These are phyloP conservation scores for Salmacisia buchloeana DNA, from an alignment of 1,284 basidiomycete species.

Conservation along the genomic window DNA sequence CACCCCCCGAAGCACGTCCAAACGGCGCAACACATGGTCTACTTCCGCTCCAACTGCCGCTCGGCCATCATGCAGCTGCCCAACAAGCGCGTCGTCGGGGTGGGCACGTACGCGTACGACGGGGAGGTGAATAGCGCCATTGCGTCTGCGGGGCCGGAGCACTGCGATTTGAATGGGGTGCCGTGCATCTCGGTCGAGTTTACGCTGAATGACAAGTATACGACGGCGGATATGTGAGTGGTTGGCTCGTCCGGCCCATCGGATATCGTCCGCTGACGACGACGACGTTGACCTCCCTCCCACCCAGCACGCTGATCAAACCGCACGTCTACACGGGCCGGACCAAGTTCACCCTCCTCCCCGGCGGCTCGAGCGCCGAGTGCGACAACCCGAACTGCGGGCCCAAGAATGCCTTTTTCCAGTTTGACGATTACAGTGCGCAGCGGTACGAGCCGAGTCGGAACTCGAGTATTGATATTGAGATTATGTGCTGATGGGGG, in stretches of 20 bases:
- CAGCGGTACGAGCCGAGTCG: slow-evolving; percentile 20
- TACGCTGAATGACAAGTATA: slow-evolving; percentile 7
- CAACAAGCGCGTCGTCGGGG: slow-evolving; percentile 7
- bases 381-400: slow-evolving; percentile 17
- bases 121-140: slow-evolving; percentile 11
- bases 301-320: neutral
- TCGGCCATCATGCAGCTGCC: slow-evolving; percentile 10
- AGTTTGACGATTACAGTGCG: slow-evolving; percentile 11
- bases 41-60: slow-evolving; percentile 3
- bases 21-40: too few species aligned
- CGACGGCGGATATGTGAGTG: slow-evolving; percentile 15
- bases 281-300: neutral
- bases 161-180: neutral
- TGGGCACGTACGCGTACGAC: slow-evolving; percentile 9
- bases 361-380: slow-evolving; percentile 9
- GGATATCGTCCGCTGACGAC: neutral
- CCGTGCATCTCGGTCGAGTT: slow-evolving; percentile 16
- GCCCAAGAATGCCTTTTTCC: slow-evolving; percentile 16
- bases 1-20: too few species aligned
- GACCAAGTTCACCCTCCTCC: slow-evolving; percentile 7
- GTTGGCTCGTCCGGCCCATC: neutral
- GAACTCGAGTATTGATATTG: too few species aligned
- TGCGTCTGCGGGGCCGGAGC: slow-evolving; percentile 6
- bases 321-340: slow-evolving; percentile 8
- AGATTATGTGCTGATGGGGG: too few species aligned